Conservation (phyloP, 1,284 basidiomycete genomes). For the Ustilago tritici region DNA sequence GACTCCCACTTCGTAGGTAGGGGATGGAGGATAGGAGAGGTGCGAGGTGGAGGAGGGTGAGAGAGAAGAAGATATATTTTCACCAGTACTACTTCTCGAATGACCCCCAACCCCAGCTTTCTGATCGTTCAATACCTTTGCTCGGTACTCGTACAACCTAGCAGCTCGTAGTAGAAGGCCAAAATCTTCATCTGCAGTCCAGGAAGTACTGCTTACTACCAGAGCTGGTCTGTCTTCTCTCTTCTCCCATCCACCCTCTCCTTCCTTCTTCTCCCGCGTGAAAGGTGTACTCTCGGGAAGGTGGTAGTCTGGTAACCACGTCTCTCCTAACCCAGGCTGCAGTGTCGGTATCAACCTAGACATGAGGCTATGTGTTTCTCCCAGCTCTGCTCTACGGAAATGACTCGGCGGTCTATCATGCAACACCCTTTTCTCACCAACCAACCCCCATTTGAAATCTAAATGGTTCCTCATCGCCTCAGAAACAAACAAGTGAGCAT, state of each 20-base stretch:
- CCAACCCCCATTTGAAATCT: conserved; percentile 77
- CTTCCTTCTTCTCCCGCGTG: conserved; percentile 13
- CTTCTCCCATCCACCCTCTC: background rate
- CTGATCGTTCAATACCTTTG: conserved; percentile 29
- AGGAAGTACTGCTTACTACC: conserved; percentile 91
- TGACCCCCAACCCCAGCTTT: background rate
- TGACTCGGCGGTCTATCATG: conserved; percentile 53
- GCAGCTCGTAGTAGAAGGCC: conserved; percentile 74
- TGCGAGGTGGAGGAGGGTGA: conserved; percentile 22
- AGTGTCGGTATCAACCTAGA: conserved; percentile 28
- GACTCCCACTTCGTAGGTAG: conserved; percentile 5
- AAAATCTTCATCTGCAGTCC: conserved; percentile 99
- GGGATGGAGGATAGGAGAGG: conserved; percentile 5
- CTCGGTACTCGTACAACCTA: conserved; percentile 77
- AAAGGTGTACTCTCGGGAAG: conserved; percentile 44
- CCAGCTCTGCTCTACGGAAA: conserved; percentile 18
- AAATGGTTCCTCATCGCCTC: conserved; percentile 83
- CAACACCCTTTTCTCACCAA: conserved; percentile 73
- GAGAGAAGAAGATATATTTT: conserved; percentile 29
- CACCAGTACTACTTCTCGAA: conserved; percentile 28
- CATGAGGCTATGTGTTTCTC: conserved; percentile 48
- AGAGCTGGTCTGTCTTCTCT: conserved; percentile 78
- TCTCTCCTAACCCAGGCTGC: conserved; percentile 25
- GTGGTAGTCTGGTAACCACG: conserved; percentile 31
- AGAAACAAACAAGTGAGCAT: conserved; percentile 94